These are phyloP conservation scores for Cucurbita pepo DNA, from an alignment of 306 rosid genomes.

Conservation along the genomic window DNA sequence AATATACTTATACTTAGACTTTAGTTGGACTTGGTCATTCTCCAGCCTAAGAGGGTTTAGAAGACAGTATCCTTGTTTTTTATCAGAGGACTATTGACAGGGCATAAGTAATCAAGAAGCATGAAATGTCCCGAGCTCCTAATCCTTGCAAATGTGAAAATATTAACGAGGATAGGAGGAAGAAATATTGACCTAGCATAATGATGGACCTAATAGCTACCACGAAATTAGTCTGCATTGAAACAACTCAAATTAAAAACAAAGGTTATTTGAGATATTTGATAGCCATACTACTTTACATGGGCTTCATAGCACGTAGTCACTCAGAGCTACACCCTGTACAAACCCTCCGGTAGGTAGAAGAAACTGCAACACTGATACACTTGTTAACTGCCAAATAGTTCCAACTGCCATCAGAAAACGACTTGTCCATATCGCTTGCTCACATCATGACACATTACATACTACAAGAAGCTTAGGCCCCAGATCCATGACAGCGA, in stretches of 20 bases:
- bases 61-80: neutral
- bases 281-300: neutral
- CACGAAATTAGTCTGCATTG: neutral
- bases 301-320: neutral
- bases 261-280: neutral
- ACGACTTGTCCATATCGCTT: neutral
- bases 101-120: neutral
- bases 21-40: neutral
- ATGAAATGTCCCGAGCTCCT: neutral
- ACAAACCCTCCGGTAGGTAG: neutral
- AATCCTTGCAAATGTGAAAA: neutral
- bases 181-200: neutral
- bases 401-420: neutral
- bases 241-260: neutral
- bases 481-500: neutral
- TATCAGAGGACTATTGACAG: neutral
- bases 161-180: neutral
- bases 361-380: neutral
- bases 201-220: neutral
- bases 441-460: neutral
- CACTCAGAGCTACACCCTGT: neutral
- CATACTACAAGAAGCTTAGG: neutral
- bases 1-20: neutral
- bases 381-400: neutral
- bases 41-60: neutral